Base-by-base conservation (phyloP, 2,329 filamentous ascomycete species). In the Calonectria naviculata region DNA sequence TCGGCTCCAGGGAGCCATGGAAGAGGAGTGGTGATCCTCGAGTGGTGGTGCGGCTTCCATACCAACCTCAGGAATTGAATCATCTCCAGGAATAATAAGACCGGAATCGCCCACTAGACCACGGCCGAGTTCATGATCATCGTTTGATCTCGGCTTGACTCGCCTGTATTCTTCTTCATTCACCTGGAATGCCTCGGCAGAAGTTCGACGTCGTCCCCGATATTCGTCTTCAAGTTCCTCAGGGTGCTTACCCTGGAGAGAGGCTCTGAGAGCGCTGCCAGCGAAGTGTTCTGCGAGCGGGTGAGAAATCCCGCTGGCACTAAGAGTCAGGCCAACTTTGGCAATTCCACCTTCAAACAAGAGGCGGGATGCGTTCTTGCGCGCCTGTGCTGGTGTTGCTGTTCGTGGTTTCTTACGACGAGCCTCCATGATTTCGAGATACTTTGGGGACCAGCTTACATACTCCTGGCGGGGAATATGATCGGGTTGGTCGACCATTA, bases 31-130 rank as follows among this genome's bases (percentile, higher is more conserved):
- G 65, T 92, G 89, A 70, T 97, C 93, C 5, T 90, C 89, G 65
- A 97, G 87, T 9, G 90, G 89, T 0, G 89, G 87, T 0, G 87
- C 89, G 1, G 89, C 93, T 47, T 94, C 90, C 82, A 94, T 90
- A 24, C 92, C 93, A 28, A 94, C 82, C 80, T 97, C 95, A 24
- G 93, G 83, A 58, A 84, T 80, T 0, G 82, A 80, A 21, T 87
- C 83, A 24, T 86, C 81, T n/a, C 82, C 82, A 8, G 84, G 75
- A 2, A 82, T 77, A 10, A 81, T 56, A 4, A 78, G 73, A 0
- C 80, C 81, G 41, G 61, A 21, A 7, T 80, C 80, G 9, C 80
- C 79, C 5, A 67, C 71, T 13, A 72, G 52, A 2, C 77, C 78
- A 19, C 78, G 79, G 2, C 77, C 82, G 29, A 79, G 13, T 60